These are phyloP conservation scores for Aurantiochytrium sp. DNA, from an alignment of 108 stramenopile genomes.

Conservation along the genomic window DNA sequence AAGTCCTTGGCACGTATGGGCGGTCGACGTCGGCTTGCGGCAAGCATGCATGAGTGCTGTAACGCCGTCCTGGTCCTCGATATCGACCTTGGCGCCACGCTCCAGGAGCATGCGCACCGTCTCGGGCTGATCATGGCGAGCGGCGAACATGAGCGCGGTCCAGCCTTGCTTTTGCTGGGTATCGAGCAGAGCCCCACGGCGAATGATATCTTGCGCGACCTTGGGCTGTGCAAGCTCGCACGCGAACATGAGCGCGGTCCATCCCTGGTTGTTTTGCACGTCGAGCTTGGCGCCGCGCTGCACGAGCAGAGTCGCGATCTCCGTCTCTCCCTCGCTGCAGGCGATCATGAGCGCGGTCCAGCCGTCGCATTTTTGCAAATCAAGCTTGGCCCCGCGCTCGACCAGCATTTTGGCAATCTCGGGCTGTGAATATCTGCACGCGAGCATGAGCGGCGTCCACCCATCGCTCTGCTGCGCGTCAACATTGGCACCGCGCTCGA, in stretches of 20 bases:
- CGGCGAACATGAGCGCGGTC: background rate
- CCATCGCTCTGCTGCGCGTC: background rate
- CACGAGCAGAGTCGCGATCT: background rate
- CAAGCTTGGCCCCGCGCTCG: background rate
- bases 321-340: background rate
- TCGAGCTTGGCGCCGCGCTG: background rate
- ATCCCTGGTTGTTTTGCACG: background rate
- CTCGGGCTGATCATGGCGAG: background rate
- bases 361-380: background rate
- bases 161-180: background rate
- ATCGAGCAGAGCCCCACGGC: background rate
- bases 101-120: background rate
- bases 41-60: slow-evolving; percentile 4
- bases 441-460: background rate
- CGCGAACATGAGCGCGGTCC: background rate
- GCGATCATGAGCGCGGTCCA: background rate
- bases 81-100: background rate
- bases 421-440: background rate
- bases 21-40: background rate
- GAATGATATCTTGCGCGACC: background rate
- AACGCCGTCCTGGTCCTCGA: background rate
- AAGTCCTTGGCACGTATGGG: background rate
- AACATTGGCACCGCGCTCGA: background rate
- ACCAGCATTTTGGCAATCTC: background rate
- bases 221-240: background rate